Percentiles rank a stretch among this genome's conserved stretches.
Conservation (phyloP, 225 moss, liverwort and hornwort species). For the Pleurozium schreberi region DNA sequence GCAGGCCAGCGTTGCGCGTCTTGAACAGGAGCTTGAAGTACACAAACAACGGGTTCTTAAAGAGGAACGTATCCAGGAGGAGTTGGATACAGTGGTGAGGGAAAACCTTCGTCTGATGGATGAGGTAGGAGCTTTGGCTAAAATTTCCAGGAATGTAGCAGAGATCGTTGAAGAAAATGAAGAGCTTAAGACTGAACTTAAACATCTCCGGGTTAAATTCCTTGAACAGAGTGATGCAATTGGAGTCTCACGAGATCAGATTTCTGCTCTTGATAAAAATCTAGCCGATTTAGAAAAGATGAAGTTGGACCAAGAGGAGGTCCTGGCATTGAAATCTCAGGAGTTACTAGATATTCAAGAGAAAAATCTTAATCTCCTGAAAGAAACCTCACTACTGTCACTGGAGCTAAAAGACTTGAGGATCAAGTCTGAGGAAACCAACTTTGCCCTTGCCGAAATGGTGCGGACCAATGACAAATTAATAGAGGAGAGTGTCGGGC, state of each 20-base stretch:
- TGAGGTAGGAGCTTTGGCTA: background rate
- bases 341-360: background rate
- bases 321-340: background rate
- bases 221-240: constrained; percentile 11
- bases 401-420: background rate
- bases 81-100: background rate
- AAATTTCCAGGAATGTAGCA: background rate
- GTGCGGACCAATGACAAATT: background rate
- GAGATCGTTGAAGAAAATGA: constrained; percentile 5
- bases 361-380: background rate
- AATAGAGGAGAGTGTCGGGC: background rate
- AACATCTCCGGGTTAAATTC: background rate
- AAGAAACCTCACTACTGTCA: background rate
- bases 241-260: background rate
- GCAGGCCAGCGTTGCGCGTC: constrained; percentile 12
- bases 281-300: background rate
- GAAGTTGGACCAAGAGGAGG: background rate
- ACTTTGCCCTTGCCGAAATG: background rate
- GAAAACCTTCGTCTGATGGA: background rate
- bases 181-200: constrained; percentile 1
- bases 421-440: background rate
- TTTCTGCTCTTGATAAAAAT: background rate
- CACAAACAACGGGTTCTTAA: background rate
- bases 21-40: constrained; percentile 29
- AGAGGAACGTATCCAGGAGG: background rate